Evolutionary conservation across 306 rosid genomes (phyloP).

Genomic region (Dryas alaskensis): DNA sequence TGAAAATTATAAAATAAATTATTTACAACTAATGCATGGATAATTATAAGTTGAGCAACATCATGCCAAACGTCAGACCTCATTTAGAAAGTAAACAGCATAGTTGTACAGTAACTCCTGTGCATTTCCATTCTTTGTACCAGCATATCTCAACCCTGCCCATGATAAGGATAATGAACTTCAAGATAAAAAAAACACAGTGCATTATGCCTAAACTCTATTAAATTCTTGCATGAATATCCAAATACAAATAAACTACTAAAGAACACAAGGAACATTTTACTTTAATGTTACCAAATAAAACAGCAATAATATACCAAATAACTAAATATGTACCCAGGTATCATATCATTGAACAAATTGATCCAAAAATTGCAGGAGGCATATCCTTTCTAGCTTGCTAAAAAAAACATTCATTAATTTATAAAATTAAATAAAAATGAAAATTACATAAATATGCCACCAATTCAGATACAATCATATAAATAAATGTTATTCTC

Average conservation of each 20-base stretch:
- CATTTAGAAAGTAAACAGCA: conserved; percentile 82
- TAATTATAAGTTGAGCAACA: conserved; percentile 28
- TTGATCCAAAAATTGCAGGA: background rate
- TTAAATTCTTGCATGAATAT: background rate
- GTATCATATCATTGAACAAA: background rate
- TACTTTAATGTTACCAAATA: background rate
- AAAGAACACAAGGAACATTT: background rate
- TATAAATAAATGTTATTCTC: background rate
- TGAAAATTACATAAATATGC: background rate
- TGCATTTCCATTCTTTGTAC: conserved; percentile 78
- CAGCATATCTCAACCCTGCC: conserved; percentile 89
- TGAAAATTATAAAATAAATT: conserved; percentile 29
- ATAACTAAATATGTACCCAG: background rate
- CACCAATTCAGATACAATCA: background rate
- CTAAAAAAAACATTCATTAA: background rate
- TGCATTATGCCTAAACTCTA: background rate
- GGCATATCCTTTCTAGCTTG: conserved; percentile 8
- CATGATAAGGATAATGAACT: conserved; percentile 20
- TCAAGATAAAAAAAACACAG: conserved; percentile 19
- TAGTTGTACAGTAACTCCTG: conserved; percentile 79
- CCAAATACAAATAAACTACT: background rate
- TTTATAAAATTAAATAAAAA: background rate
- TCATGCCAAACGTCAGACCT: conserved; percentile 48
- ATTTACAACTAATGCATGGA: conserved; percentile 13
- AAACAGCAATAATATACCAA: background rate